Evolutionary conservation across 2,329 filamentous ascomycete species (phyloP).

Genomic region (Gnomoniopsis smithogilvyi): DNA sequence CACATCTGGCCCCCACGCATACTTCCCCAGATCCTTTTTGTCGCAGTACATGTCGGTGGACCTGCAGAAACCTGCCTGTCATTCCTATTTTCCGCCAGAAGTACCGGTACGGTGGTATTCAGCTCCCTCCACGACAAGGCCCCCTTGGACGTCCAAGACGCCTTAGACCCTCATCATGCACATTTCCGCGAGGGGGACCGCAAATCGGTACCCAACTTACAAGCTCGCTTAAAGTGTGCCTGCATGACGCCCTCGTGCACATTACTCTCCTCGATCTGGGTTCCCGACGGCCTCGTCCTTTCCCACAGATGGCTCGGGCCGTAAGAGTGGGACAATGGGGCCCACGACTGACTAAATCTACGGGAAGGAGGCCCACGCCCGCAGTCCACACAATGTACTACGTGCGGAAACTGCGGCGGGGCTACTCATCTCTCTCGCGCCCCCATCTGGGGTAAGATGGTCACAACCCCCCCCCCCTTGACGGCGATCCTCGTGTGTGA

Average conservation of each 20-base stretch:
- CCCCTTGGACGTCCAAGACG: conserved; percentile 5
- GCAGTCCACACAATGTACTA: not conserved
- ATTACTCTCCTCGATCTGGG: not conserved
- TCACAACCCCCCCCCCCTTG: not conserved
- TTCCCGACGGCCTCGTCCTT: not conserved
- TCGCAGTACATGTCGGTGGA: conserved; percentile 16
- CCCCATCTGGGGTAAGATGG: conserved; percentile 5
- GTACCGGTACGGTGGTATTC: conserved; percentile 19
- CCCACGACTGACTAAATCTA: not conserved
- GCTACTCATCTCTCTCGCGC: not conserved
- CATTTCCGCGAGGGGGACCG: conserved; percentile 10
- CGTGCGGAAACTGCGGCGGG: not conserved
- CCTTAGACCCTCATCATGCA: conserved; percentile 7
- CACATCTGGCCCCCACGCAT: conserved; percentile 11
- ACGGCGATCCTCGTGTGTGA: conserved; percentile 8
- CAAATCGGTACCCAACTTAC: not conserved
- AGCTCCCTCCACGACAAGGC: not conserved
- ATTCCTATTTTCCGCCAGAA: conserved; percentile 7
- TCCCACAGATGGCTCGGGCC: conserved; percentile 12
- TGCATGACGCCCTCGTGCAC: conserved; percentile 7
- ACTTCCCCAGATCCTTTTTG: conserved; percentile 3
- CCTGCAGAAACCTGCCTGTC: conserved; percentile 10
- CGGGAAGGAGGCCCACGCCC: not conserved
- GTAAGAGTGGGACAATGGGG: not conserved
- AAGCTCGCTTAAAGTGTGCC: conserved; percentile 13